A percentile compares a stretch with the other conserved stretches of the same genome.
Evolutionary conservation across 1,284 basidiomycete genomes (phyloP).

Genomic region (Austroboletus niveus): DNA sequence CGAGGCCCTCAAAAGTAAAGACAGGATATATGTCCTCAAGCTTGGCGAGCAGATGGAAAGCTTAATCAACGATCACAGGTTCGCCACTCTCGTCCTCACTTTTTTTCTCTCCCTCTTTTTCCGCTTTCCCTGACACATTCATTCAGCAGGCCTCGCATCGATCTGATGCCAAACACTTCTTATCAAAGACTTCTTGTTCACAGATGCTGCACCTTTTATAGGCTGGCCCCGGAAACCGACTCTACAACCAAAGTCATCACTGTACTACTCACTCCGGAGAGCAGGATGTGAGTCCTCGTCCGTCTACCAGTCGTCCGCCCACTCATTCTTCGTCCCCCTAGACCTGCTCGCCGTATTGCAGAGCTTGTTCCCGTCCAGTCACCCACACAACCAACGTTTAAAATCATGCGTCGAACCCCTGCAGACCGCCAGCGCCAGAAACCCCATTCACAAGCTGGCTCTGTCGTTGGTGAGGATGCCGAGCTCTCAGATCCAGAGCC

Average conservation of each 20-base stretch:
- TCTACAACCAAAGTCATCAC: conserved; percentile 58
- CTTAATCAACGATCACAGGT: conserved; percentile 72
- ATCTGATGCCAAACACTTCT: conserved; percentile 64
- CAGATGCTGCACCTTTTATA: conserved; percentile 78
- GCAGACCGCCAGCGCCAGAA: conserved; percentile 51
- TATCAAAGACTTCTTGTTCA: conserved; percentile 82
- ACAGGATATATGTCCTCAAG: conserved; percentile 80
- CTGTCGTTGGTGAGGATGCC: conserved; percentile 66
- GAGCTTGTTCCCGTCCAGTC: conserved; percentile 79
- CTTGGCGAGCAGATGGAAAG: conserved; percentile 78
- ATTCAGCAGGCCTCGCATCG: conserved; percentile 51
- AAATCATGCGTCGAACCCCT: conserved; percentile 73
- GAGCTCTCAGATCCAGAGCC: conserved; percentile 75
- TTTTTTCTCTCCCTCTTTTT: neutral
- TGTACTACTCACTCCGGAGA: conserved; percentile 57
- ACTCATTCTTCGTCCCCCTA: conserved; percentile 31
- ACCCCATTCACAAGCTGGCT: conserved; percentile 61
- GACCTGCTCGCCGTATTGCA: conserved; percentile 62
- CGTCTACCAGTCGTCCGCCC: conserved; percentile 1
- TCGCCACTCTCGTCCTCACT: conserved; percentile 29
- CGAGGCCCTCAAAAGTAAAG: conserved; percentile 83
- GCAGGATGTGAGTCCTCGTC: conserved; percentile 60
- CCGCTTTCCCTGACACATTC: conserved; percentile 13
- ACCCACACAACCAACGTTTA: conserved; percentile 66
- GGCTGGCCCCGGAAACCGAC: conserved; percentile 64